These are phyloP conservation scores for Metschnikowia amazonensis DNA, from an alignment of 805 yeast genomes.

Conservation along the genomic window DNA sequence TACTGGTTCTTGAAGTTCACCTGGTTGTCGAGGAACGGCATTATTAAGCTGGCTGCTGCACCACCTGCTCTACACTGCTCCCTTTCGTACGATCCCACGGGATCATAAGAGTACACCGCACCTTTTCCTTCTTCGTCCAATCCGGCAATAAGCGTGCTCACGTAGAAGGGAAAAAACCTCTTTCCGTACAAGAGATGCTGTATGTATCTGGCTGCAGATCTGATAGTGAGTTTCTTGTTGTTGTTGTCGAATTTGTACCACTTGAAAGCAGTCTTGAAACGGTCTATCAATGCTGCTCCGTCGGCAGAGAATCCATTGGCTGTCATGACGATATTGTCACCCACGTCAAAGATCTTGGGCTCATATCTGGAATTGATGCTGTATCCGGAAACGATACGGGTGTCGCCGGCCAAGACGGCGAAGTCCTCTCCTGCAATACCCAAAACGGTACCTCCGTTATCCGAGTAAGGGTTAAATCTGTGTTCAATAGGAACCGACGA, in stretches of 20 bases:
- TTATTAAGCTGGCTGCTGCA: constrained; percentile 90
- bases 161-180: constrained; percentile 95
- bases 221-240: constrained; percentile 61
- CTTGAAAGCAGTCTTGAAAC: constrained; percentile 64
- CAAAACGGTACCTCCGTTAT: constrained; percentile 94
- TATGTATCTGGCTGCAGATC: constrained; percentile 82
- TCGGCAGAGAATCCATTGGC: constrained; percentile 98
- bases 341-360: constrained; percentile 84
- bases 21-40: constrained; percentile 97
- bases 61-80: constrained; percentile 98
- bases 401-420: constrained; percentile 96
- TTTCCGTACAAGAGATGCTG: constrained; percentile 90
- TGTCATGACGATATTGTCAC: constrained; percentile 80
- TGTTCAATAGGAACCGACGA: constrained; percentile 72
- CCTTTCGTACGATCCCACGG: constrained; percentile 96
- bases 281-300: constrained; percentile 76
- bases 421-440: constrained; percentile 98
- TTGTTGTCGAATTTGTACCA: constrained; percentile 91
- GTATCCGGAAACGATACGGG: constrained; percentile 94
- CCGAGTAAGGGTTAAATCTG: constrained; percentile 87
- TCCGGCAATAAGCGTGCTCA: constrained; percentile 92
- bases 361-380: constrained; percentile 89
- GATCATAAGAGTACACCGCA: constrained; percentile 93
- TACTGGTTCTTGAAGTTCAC: constrained; percentile 92
- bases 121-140: constrained; percentile 90